A percentile compares a stretch with the other conserved stretches of the same genome.
These are phyloP conservation scores for Vararia minispora DNA, from an alignment of 768 basidiomycete species.

Conservation along the genomic window DNA sequence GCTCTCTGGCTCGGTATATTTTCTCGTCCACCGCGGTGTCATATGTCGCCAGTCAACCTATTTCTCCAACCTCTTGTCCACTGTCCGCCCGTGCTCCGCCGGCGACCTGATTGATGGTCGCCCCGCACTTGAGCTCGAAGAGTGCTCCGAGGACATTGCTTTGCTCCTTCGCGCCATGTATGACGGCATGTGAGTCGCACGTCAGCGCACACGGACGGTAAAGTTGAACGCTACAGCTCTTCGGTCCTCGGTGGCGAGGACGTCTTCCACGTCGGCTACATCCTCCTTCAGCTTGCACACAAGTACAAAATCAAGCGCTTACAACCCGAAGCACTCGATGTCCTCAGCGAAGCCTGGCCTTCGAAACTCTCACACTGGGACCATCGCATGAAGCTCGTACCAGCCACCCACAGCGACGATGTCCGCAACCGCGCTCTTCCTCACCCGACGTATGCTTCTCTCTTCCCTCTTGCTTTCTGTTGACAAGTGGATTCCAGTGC, in stretches of 20 bases:
- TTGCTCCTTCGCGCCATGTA: slow-evolving; percentile 55
- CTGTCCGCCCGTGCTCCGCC: too few species aligned
- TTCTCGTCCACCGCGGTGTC: slow-evolving; percentile 58
- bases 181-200: slow-evolving; percentile 50
- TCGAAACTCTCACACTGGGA: slow-evolving; percentile 56
- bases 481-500: slow-evolving; percentile 26
- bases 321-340: slow-evolving; percentile 43
- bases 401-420: slow-evolving; percentile 38
- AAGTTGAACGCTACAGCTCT: too few species aligned
- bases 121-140: slow-evolving; percentile 42
- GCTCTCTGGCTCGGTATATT: slow-evolving; percentile 44
- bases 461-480: background rate
- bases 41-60: slow-evolving; percentile 52
- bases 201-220: too few species aligned
- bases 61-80: too few species aligned
- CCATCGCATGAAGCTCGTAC: slow-evolving; percentile 46
- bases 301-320: slow-evolving; percentile 51
- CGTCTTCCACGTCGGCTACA: slow-evolving; percentile 42
- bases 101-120: slow-evolving; percentile 36
- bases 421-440: slow-evolving; percentile 43
- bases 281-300: slow-evolving; percentile 51
- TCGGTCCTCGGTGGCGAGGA: slow-evolving; percentile 26
- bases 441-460: slow-evolving; percentile 52
- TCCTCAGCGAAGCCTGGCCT: slow-evolving; percentile 48
- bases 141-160: slow-evolving; percentile 44